These are phyloP conservation scores for Penicillium olsonii DNA, from an alignment of 2,329 filamentous ascomycete genomes.

Conservation along the genomic window DNA sequence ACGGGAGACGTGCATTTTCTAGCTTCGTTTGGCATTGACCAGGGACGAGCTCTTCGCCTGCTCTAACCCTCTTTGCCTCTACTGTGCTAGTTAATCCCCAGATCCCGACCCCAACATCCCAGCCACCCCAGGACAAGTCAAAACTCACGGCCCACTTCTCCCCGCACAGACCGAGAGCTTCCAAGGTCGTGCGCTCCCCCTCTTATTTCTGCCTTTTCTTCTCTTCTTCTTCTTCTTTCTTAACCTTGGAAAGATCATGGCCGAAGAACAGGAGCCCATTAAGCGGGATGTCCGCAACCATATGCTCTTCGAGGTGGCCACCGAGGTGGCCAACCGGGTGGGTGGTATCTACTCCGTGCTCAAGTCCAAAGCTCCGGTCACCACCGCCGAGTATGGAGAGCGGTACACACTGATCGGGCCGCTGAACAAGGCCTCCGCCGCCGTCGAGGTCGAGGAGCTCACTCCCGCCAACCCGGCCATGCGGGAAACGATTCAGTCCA, in stretches of 20 bases:
- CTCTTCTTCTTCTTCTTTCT: constrained; percentile 7
- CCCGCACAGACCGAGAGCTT: constrained; percentile 29
- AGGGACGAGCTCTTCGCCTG: neutral
- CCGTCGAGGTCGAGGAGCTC: constrained; percentile 95
- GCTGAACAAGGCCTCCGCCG: constrained; percentile 86
- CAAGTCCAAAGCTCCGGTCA: constrained; percentile 98
- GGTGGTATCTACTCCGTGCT: constrained; percentile 99
- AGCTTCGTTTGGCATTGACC: neutral
- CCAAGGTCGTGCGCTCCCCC: constrained; percentile 13
- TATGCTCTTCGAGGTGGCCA: constrained; percentile 93
- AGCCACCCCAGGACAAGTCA: constrained; percentile 4
- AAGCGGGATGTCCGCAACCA: constrained; percentile 86
- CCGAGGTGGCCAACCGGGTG: constrained; percentile 96
- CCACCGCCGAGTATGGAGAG: constrained; percentile 97
- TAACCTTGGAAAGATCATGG: constrained; percentile 58
- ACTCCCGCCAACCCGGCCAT: constrained; percentile 80
- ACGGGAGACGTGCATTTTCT: neutral
- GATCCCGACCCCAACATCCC: constrained; percentile 2
- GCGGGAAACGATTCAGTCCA: constrained; percentile 79
- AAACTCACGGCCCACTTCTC: constrained; percentile 13
- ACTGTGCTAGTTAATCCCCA: neutral
- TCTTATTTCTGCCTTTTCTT: constrained; percentile 12
- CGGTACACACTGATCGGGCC: constrained; percentile 94
- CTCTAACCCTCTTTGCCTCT: neutral
- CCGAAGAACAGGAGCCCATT: constrained; percentile 65